phyloP scores from a whole-genome alignment of 176 grass and related monocot genomes.

The maize (Zea mays) region Zm-B73-REFERENCE-NAM-5.0 NC_050098.1:217233001-217233500 shows the following conservation, averaged over 20 bases:
- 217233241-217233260: not conserved
- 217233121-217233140: slow-evolving; percentile 34
- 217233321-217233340: slow-evolving; percentile 6
- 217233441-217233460: not conserved
- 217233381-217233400: not conserved
- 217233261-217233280: not conserved
- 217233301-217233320: not conserved
- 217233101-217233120: slow-evolving; percentile 1
- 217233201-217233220: slow-evolving; percentile 18
- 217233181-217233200: slow-evolving; percentile 6
- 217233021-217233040: slow-evolving; percentile 21
- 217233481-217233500: not conserved
- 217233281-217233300: not conserved
- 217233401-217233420: slow-evolving; percentile 6
- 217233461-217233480: slow-evolving; percentile 13
- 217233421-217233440: not conserved
- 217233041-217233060: not conserved
- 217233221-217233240: not conserved
- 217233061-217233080: slow-evolving; percentile 13
- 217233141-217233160: slow-evolving; percentile 26
- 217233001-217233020: not conserved
- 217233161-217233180: slow-evolving; percentile 17
- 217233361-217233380: not conserved
- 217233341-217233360: not conserved
- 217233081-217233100: not conserved